phyloP scores from a whole-genome alignment of 2,329 filamentous ascomycete genomes.

The Apiospora marii region DNA sequence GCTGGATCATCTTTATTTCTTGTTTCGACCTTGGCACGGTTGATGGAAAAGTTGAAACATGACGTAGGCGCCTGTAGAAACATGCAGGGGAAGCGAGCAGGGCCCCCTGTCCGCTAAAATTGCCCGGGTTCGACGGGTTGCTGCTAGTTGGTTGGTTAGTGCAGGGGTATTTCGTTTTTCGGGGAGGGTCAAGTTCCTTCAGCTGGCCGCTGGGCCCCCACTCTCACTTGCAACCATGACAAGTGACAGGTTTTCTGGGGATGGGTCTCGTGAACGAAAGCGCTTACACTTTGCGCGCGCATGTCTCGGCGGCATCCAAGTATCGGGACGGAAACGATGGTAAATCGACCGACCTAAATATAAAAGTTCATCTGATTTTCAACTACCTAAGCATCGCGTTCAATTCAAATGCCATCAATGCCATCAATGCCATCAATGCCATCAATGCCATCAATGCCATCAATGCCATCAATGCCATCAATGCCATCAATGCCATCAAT shows the following conservation, averaged over 20 bases:
- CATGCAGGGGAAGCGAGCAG: neutral
- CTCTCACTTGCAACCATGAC: neutral
- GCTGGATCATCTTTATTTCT: conserved; percentile 18
- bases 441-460: too few species aligned
- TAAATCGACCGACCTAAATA: neutral
- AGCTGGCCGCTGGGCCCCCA: neutral
- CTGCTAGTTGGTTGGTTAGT: neutral
- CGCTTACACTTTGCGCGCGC: neutral
- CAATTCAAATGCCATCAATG: neutral
- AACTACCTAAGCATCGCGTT: neutral
- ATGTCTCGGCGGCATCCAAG: neutral
- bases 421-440: too few species aligned
- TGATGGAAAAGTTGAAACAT: neutral
- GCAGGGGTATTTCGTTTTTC: neutral
- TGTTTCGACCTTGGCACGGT: conserved; percentile 7
- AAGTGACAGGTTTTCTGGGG: neutral
- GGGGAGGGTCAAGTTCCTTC: conserved; percentile 2
- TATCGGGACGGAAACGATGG: neutral
- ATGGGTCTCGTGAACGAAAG: neutral
- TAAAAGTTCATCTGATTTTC: neutral
- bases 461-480: too few species aligned
- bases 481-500: too few species aligned
- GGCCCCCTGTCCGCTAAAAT: neutral
- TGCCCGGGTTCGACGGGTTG: neutral
- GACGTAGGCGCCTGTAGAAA: conserved; percentile 20